A percentile compares a stretch with the other conserved stretches of the same genome.
These are phyloP conservation scores for Pneumocystis oryctolagi DNA, from an alignment of 1,139 yeast species.

Conservation along the genomic window DNA sequence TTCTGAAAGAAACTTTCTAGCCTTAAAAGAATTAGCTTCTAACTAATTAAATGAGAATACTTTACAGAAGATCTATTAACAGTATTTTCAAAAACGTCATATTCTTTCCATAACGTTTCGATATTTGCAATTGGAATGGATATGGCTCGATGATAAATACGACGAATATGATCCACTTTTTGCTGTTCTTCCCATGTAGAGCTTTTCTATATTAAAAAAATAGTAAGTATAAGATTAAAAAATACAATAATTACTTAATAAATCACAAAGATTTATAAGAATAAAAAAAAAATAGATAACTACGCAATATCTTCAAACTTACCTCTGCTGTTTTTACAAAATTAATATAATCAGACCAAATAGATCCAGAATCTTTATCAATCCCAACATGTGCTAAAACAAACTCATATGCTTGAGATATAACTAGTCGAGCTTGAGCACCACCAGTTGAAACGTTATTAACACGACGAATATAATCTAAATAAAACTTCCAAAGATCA, in stretches of 20 bases:
- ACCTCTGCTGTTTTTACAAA: conserved; percentile 52
- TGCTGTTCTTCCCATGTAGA: conserved; percentile 82
- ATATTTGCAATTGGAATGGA: conserved; percentile 58
- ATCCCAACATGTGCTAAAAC: conserved; percentile 66
- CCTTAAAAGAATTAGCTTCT: conserved; percentile 20
- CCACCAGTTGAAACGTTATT: conserved; percentile 69
- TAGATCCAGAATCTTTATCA: conserved; percentile 53
- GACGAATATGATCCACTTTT: conserved; percentile 60
- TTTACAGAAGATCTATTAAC: conserved; percentile 44
- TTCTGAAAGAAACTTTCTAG: conserved; percentile 75
- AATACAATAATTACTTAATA: background rate
- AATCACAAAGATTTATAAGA: background rate
- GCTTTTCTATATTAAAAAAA: conserved; percentile 32
- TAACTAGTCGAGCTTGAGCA: conserved; percentile 61
- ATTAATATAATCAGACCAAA: conserved; percentile 76
- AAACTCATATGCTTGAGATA: conserved; percentile 71
- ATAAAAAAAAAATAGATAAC: background rate
- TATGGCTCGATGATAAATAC: conserved; percentile 55
- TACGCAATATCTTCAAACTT: conserved; percentile 7
- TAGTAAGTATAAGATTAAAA: background rate
- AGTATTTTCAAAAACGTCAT: conserved; percentile 71
- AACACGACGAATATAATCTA: conserved; percentile 63
- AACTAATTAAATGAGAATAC: background rate
- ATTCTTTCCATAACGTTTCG: conserved; percentile 67
- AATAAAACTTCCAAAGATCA: conserved; percentile 57